Base-by-base conservation (phyloP, 2,329 filamentous ascomycete genomes). In the Ascochyta pisi region DNA sequence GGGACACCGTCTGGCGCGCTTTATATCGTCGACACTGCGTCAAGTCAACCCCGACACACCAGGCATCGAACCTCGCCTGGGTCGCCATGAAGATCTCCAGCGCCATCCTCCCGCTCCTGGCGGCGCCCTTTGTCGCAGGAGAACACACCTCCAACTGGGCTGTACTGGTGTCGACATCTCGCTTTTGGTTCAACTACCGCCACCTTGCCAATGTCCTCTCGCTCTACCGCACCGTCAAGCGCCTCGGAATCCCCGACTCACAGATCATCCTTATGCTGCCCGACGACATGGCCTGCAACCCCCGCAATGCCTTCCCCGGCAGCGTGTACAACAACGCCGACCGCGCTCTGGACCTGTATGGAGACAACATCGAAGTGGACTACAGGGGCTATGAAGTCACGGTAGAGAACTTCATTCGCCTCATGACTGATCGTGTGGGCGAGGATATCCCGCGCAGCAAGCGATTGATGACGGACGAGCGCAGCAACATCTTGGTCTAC, bases 241-340 rank as follows among this genome's bases (percentile, higher is more conserved):
- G 95, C 12, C 87, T 99, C 34, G 95, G 95, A 43, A 99, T 99
- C 57, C 95, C 95, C 33, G 95, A 99, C 78, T 96, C 92, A 47
- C 95, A 99, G 76, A 99, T 99, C 78, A 98, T 99, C 75, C 89
- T 99, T 65, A 98, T 99, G 93, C 86, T 99, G n/a, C 95, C 95
- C 22, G 95, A 99, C 76, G 95, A 99, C 80, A 98, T 99, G 92
- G 95, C 95, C 35, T 99, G 95, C 83, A 99, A 99, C 78, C 95
- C 95, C 29, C 92, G 95, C 70, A 99, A 99, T 76, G 92, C 93
- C 45, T 99, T 99, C 76, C 93, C 95, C 0, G 95, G 95, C 48
- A 97, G 93, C 49, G 95, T 99, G 27, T 99, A 98, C 84, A 97
- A 95, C 79, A 98, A 99, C 74, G 93, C 95, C 34, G 93, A 97